Evolutionary conservation across 768 basidiomycete genomes (phyloP), one percentile per base, ranked within the genome.

Genomic region (Terana coerulea): DNA sequence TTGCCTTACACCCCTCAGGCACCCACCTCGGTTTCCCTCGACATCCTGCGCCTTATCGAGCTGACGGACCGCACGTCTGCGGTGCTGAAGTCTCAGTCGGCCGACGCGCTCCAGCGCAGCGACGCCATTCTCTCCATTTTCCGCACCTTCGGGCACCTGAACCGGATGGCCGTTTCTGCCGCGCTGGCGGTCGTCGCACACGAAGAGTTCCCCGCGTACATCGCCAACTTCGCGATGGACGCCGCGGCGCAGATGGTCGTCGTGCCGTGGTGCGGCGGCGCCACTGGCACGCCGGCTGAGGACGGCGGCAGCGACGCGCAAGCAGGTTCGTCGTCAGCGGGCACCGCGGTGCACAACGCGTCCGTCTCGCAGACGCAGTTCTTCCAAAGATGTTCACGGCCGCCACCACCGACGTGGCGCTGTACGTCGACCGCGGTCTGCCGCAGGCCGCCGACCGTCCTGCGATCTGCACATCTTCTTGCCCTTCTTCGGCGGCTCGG

Each of bases 401-500:
- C 31, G 79, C 84, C 14, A 78, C 81, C 2, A 74, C 76, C 9
- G 91, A 98, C 59, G 88, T 95, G 29, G 91, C 85, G 4, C 69
- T 98, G 29, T 95, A 90, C 66, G 78, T 97, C 52, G 95, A 98
- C 65, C 75, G 85, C 24, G 86, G 85, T 1, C 66, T 61, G 49
- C 67, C 76, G 1, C 62, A 59, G 21, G 62, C 60, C 22, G 50
- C 59, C 6, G 60, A 66, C 14, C 47, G 44, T 28, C 60, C 59
- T 52, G 42, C 31, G 74, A 66, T 21, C 75, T 86, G 53, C 89
- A 90, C 56, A 62, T 98, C 26, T 82, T 95, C 65, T 63, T 94
- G 35, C 90, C 95, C 0, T 98, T 95, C 80, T 88, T 92, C 64
- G 95, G 95, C 33, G 95, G 95, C 0, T 84, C 91, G 0, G 95